Evolutionary conservation across 2,329 filamentous ascomycete genomes (phyloP).

Genomic region (Canariomyces notabilis): DNA sequence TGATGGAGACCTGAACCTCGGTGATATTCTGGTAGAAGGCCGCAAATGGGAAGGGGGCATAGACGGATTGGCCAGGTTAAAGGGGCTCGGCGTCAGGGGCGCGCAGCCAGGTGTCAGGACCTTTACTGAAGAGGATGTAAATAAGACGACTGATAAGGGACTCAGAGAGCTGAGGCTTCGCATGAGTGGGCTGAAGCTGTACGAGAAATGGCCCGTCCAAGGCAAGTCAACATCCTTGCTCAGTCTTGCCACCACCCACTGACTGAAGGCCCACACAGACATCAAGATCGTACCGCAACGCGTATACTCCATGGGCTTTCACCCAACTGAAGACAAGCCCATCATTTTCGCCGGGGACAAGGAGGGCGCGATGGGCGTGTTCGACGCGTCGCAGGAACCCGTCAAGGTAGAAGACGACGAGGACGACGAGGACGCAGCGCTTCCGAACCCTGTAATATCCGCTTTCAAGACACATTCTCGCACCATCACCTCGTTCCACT

Average conservation of each 20-base stretch:
- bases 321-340: conserved; percentile 79
- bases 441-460: conserved; percentile 71
- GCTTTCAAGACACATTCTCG: conserved; percentile 86
- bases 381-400: conserved; percentile 74
- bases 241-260: background rate
- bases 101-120: conserved; percentile 79
- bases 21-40: conserved; percentile 74
- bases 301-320: conserved; percentile 81
- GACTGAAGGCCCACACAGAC: conserved; percentile 44
- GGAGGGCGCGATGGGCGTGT: conserved; percentile 81
- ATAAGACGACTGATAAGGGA: conserved; percentile 71
- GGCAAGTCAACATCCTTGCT: conserved; percentile 42
- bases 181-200: conserved; percentile 73
- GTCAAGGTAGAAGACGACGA: conserved; percentile 50
- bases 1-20: conserved; percentile 60
- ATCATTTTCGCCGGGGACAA: conserved; percentile 94
- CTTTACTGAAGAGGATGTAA: conserved; percentile 78
- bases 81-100: conserved; percentile 48
- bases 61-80: conserved; percentile 60
- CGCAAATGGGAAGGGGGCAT: conserved; percentile 66
- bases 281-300: conserved; percentile 89
- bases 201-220: conserved; percentile 77
- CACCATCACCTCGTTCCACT: conserved; percentile 80
- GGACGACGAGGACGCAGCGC: conserved; percentile 63
- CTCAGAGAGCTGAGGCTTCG: conserved; percentile 67